Base-by-base conservation (phyloP, 2,329 filamentous ascomycete genomes). In the Aspergillus sp. region DNA sequence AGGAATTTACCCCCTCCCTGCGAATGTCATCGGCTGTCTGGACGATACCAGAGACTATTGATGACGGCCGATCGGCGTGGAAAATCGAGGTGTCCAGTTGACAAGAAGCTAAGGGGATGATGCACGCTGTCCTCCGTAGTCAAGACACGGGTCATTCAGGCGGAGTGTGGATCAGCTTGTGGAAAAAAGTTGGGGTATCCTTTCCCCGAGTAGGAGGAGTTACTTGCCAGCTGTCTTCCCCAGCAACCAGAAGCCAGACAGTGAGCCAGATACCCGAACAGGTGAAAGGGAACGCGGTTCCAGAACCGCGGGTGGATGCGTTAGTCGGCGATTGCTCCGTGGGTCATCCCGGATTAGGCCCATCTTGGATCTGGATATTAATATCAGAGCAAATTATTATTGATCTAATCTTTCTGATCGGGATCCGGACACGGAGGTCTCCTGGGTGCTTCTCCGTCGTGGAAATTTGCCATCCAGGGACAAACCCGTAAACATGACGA, bases 291-390 rank as follows among this genome's bases (percentile, higher is more conserved):
- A 38, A 44, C 38, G 42, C 42, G 45, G 47, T 54, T 51, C 52
- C 54, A 59, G 50, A 48, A 50, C 51, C 34, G 52, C 50, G 55
- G 54, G 54, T 54, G 56, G 52, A 52, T 54, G 53, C 50, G 54
- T 55, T 45, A 47, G 50, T 51, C 21, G 21, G 34, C 14, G 16
- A n/a, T 38, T 38, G 34, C 34, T 38, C 34, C 34, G 34, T 38
- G 34, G 34, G 16, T 38, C 34, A 38, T n/a, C 16, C 16, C 25
- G 7, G 34, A 38, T 13, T 38, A 38, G 21, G 17, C 25, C 3
- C 20, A 46, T 47, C 31, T n/a, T 31, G 20, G 44, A 23, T 6
- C n/a, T n/a, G 16, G 34, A 38, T 38, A 17, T 38, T 17, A 17
- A 38, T 29, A 29, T 29, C 25, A 11, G 25, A 29, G n/a, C 1